These are phyloP conservation scores for Ogataea nitratoaversa DNA, from an alignment of 805 yeast genomes.

Conservation along the genomic window DNA sequence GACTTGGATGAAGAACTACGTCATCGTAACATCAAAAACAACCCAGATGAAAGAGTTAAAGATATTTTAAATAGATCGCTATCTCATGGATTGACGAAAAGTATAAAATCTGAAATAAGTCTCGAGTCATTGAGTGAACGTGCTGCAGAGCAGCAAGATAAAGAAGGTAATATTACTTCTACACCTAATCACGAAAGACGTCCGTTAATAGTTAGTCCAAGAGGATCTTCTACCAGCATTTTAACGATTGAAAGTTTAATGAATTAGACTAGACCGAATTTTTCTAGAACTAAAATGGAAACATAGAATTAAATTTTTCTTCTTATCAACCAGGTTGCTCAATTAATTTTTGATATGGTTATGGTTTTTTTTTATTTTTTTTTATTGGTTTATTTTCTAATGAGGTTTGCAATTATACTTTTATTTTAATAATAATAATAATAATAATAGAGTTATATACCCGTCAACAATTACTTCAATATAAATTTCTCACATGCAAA, in stretches of 20 bases:
- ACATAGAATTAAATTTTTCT: no score
- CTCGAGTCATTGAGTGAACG: slow-evolving; percentile 1
- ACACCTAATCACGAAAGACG: background rate
- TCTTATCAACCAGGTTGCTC: no score
- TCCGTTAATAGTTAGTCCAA: slow-evolving; percentile 11
- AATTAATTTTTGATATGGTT: no score
- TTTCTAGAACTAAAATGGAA: no score
- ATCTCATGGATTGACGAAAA: slow-evolving; percentile 21
- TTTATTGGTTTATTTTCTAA: no score
- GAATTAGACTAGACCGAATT: slow-evolving; percentile 4
- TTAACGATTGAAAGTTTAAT: slow-evolving; percentile 20
- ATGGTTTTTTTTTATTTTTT: no score
- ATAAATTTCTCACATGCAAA: no score
- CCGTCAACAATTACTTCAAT: no score
- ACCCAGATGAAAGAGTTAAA: slow-evolving; percentile 27
- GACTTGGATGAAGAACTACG: slow-evolving; percentile 24
- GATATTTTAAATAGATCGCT: slow-evolving; percentile 23
- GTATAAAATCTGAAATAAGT: slow-evolving; percentile 9
- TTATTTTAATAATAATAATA: no score
- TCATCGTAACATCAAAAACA: slow-evolving; percentile 19
- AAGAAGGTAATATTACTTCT: background rate
- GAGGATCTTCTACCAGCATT: slow-evolving; percentile 14
- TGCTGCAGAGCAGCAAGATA: background rate
- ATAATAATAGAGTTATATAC: no score
- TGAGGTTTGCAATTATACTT: no score